A percentile compares a stretch with the other conserved stretches of the same genome.
Conservation (phyloP, 306 rosid genomes). For the Hippophae rhamnoides region DNA sequence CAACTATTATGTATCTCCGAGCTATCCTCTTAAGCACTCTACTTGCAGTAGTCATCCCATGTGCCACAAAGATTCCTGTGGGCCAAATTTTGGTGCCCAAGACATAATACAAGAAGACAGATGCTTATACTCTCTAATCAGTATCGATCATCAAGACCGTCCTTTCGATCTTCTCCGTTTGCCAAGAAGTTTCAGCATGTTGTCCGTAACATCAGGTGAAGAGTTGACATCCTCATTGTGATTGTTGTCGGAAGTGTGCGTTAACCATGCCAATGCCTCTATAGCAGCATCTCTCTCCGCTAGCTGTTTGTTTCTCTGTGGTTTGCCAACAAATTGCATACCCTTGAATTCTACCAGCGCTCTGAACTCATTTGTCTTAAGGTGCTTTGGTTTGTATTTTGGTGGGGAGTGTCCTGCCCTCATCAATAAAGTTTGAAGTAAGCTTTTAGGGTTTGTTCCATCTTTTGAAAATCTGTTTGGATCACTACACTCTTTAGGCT, state of each 20-base stretch:
- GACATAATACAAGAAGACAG: too few species aligned
- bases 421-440: conserved; percentile 86
- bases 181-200: conserved; percentile 93
- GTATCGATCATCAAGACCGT: conserved; percentile 21
- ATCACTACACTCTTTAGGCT: conserved; percentile 39
- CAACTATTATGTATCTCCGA: too few species aligned
- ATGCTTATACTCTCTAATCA: neutral
- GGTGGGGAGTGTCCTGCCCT: conserved; percentile 94
- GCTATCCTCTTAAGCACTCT: too few species aligned
- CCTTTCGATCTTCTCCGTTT: conserved; percentile 67
- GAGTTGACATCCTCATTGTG: conserved; percentile 42
- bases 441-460: conserved; percentile 85
- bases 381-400: conserved; percentile 90
- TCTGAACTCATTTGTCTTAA: conserved; percentile 87
- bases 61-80: too few species aligned
- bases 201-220: conserved; percentile 72
- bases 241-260: conserved; percentile 70
- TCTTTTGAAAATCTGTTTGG: conserved; percentile 64
- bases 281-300: conserved; percentile 96
- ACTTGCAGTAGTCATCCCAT: too few species aligned
- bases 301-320: conserved; percentile 85
- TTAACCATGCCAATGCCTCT: conserved; percentile 96
- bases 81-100: too few species aligned
- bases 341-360: conserved; percentile 94
- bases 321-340: conserved; percentile 96